Percentiles rank a stretch among this genome's conserved stretches.
Conservation (phyloP, 129 eudicot genomes). For the Artemisia annua region DNA sequence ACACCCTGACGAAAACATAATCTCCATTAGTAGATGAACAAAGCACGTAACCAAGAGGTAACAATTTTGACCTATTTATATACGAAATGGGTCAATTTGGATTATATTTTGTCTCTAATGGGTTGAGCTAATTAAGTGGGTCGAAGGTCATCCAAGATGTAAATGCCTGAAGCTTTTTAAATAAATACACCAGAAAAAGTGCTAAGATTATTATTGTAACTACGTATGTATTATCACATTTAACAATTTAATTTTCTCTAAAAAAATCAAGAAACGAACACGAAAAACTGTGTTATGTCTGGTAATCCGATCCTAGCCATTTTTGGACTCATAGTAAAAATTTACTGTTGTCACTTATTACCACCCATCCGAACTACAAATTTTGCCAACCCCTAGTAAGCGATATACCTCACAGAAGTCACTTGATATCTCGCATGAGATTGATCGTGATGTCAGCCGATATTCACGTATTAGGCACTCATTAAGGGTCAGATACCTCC, state of each 20-base stretch:
- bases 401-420: constrained; percentile 71
- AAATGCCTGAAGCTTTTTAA: background rate
- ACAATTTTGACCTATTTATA: background rate
- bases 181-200: background rate
- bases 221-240: background rate
- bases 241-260: too few relatives aligned
- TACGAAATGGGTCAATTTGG: background rate
- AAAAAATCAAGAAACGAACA: too few relatives aligned
- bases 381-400: background rate
- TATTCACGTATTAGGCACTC: constrained; percentile 76
- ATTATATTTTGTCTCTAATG: background rate
- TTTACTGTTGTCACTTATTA: too few relatives aligned
- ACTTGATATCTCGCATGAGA: constrained; percentile 51
- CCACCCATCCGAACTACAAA: background rate
- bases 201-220: background rate
- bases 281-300: too few relatives aligned
- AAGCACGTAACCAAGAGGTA: background rate
- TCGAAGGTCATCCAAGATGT: background rate
- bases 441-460: constrained; percentile 62
- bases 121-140: background rate
- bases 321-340: too few relatives aligned
- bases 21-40: background rate
- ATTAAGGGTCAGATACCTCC: constrained; percentile 72
- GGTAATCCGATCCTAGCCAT: too few relatives aligned
- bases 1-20: constrained; percentile 50